phyloP scores from a whole-genome alignment of 164 flowering plant genomes.

The Taxillus chinensis region DNA sequence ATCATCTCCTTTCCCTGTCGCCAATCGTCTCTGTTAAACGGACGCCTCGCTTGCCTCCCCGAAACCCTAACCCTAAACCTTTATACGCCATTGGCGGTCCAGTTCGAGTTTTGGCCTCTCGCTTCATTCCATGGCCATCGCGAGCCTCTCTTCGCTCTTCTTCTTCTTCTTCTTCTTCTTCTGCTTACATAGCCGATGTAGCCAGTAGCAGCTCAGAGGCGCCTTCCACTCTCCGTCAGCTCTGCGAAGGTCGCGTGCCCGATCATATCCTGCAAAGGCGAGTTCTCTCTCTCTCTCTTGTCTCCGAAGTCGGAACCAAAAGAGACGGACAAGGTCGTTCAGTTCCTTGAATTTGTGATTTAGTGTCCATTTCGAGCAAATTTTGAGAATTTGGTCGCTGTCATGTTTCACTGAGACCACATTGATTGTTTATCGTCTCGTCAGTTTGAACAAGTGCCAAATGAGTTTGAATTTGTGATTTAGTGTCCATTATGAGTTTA shows the following conservation, averaged over 20 bases:
- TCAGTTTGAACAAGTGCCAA: no score
- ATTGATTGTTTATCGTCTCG: no score
- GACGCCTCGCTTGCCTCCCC: not conserved
- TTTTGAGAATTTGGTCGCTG: no score
- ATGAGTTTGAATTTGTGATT: no score
- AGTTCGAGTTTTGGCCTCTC: not conserved
- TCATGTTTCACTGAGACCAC: no score
- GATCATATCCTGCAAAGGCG: slow-evolving; percentile 55
- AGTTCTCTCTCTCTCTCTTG: slow-evolving; percentile 7
- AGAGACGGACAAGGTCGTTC: not conserved
- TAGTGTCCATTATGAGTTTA: no score
- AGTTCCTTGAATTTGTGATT: not conserved
- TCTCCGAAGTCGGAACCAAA: not conserved
- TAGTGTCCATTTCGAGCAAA: no score
- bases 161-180: slow-evolving; percentile 6
- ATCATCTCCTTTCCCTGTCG: slow-evolving; percentile 8
- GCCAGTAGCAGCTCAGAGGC: slow-evolving; percentile 1
- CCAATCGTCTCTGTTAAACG: not conserved
- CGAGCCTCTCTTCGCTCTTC: slow-evolving; percentile 14
- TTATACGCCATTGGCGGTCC: slow-evolving; percentile 7
- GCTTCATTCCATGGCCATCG: slow-evolving; percentile 3
- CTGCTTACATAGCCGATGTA: not conserved
- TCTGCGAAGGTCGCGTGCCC: slow-evolving; percentile 65
- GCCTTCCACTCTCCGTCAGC: slow-evolving; percentile 35
- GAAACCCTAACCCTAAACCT: slow-evolving; percentile 7